A percentile compares a stretch with the other conserved stretches of the same genome.
Conservation (phyloP, 108 stramenopile species). For the Cyclotella kingstonii region DNA sequence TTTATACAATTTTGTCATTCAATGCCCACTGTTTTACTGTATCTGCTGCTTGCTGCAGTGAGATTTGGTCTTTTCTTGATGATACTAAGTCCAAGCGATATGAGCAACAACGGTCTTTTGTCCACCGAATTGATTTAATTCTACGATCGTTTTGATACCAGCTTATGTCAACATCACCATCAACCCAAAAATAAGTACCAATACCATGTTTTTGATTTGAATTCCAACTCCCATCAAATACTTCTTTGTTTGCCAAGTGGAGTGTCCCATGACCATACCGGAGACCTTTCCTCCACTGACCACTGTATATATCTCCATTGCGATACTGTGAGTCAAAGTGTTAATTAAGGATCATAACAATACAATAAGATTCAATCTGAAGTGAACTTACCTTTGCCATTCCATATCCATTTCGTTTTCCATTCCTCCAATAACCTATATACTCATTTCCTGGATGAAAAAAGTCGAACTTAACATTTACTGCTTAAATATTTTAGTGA, state of each 20-base stretch:
- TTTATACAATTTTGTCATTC: not conserved
- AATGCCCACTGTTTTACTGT: slow-evolving; percentile 28
- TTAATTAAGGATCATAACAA: not conserved
- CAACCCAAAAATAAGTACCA: slow-evolving; percentile 37
- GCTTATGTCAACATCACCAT: slow-evolving; percentile 45
- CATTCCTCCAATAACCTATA: slow-evolving; percentile 31
- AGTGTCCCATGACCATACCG: slow-evolving; percentile 36
- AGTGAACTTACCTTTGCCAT: slow-evolving; percentile 3
- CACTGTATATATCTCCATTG: slow-evolving; percentile 37
- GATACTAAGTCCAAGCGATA: slow-evolving; percentile 21
- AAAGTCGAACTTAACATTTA: not conserved
- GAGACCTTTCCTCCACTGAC: slow-evolving; percentile 35
- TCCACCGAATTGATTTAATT: slow-evolving; percentile 39
- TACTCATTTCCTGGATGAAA: slow-evolving; percentile 10
- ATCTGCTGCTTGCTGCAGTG: slow-evolving; percentile 23
- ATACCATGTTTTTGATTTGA: slow-evolving; percentile 40
- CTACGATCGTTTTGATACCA: slow-evolving; percentile 37
- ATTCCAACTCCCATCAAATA: slow-evolving; percentile 42
- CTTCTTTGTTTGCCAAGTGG: slow-evolving; percentile 38
- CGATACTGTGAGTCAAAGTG: slow-evolving; percentile 20
- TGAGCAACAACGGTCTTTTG: slow-evolving; percentile 32
- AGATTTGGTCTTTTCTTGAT: slow-evolving; percentile 32
- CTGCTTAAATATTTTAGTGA: not conserved
- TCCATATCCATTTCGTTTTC: slow-evolving; percentile 39
- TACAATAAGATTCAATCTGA: not conserved